Evolutionary conservation across 805 yeast species (phyloP).

Genomic region (Sugiyamaella marilandica): DNA sequence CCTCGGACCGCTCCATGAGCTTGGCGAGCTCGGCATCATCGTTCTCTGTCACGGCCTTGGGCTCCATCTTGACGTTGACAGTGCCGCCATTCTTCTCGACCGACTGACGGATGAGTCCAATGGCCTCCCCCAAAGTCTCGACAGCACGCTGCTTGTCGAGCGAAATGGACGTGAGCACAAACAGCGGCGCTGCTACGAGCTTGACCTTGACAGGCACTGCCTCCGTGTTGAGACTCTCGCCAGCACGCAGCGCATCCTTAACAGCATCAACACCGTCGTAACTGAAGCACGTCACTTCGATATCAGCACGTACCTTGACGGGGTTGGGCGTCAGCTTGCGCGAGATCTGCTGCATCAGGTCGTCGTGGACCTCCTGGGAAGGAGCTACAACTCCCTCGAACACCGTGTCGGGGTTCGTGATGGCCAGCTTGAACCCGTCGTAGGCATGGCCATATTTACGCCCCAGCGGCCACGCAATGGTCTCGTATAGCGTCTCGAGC

Average conservation of each 20-base stretch:
- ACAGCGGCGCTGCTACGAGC: slow-evolving; percentile 95
- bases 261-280: slow-evolving; percentile 98
- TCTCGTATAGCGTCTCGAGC: slow-evolving; percentile 77
- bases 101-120: slow-evolving; percentile 64
- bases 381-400: slow-evolving; percentile 78
- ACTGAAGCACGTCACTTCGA: slow-evolving; percentile 93
- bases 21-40: slow-evolving; percentile 98
- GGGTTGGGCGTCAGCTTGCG: slow-evolving; percentile 97
- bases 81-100: slow-evolving; percentile 76
- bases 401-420: slow-evolving; percentile 78
- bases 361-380: slow-evolving; percentile 68
- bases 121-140: slow-evolving; percentile 70
- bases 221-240: slow-evolving; percentile 79
- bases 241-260: slow-evolving; percentile 79
- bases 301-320: slow-evolving; percentile 95
- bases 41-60: slow-evolving; percentile 97
- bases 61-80: slow-evolving; percentile 93
- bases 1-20: slow-evolving; percentile 86
- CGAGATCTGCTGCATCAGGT: slow-evolving; percentile 79
- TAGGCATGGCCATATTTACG: slow-evolving; percentile 94
- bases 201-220: slow-evolving; percentile 86
- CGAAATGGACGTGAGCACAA: slow-evolving; percentile 88
- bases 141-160: slow-evolving; percentile 89
- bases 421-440: slow-evolving; percentile 94
- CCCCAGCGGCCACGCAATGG: slow-evolving; percentile 96